Percentiles rank a stretch among this genome's conserved stretches.
Evolutionary conservation across 2,329 filamentous ascomycete genomes (phyloP).

Genomic region (Chrysoporthe deuterocubensis): DNA sequence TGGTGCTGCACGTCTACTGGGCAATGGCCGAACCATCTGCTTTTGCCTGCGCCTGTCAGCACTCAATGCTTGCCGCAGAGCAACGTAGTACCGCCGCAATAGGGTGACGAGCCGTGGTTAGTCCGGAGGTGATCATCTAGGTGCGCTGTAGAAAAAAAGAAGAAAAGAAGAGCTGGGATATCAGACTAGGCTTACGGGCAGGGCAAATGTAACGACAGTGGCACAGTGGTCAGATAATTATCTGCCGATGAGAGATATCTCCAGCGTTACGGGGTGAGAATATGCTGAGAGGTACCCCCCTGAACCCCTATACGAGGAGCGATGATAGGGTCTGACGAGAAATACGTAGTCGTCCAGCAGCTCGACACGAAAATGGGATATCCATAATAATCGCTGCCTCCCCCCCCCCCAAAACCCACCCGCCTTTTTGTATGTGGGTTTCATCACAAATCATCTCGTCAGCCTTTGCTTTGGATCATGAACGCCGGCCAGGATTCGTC

Average conservation of each 20-base stretch:
- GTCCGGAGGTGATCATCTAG: background rate
- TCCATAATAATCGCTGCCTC: background rate
- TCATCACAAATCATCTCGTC: background rate
- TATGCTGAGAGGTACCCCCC: background rate
- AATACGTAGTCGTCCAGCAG: background rate
- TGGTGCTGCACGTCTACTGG: background rate
- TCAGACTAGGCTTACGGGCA: background rate
- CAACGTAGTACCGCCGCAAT: constrained; percentile 1
- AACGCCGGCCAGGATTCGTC: background rate
- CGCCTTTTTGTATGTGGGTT: background rate
- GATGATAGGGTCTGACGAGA: background rate
- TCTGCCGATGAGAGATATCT: background rate
- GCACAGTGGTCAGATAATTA: background rate
- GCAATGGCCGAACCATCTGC: background rate
- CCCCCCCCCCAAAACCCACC: background rate
- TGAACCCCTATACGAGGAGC: background rate
- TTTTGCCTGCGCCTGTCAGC: background rate
- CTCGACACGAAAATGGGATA: background rate
- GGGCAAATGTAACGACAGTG: background rate
- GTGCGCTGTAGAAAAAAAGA: too few species aligned
- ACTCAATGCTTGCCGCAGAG: background rate
- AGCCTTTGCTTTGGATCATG: too few species aligned
- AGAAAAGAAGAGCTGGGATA: background rate
- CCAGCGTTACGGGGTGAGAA: background rate
- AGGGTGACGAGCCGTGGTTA: background rate